A percentile compares a stretch with the other conserved stretches of the same genome.
Evolutionary conservation across 139 green algal species (phyloP).

Genomic region (Auxenochlorella protothecoides): DNA sequence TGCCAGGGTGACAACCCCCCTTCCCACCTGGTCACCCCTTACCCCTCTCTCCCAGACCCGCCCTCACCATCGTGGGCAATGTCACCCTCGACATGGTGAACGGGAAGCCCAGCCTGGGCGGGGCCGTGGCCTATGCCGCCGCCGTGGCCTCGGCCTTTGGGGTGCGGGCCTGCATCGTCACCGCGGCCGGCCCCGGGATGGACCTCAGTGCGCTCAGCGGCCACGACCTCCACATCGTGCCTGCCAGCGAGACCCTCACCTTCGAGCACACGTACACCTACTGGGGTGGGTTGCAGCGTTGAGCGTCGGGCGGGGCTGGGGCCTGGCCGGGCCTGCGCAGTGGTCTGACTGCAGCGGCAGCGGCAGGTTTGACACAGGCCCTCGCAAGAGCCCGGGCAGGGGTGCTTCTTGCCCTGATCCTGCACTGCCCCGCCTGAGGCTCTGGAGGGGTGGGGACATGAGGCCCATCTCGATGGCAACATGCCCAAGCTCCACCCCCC

Average conservation of each 20-base stretch:
- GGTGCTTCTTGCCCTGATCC: too few relatives aligned
- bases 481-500: neutral
- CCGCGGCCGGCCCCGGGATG: constrained; percentile 17
- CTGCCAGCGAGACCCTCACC: constrained; percentile 47
- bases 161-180: constrained; percentile 55
- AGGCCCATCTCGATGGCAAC: too few relatives aligned
- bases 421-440: too few relatives aligned
- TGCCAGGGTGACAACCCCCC: neutral
- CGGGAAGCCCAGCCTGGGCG: constrained; percentile 47
- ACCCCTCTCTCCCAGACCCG: constrained; percentile 25
- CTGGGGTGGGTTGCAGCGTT: constrained; percentile 29
- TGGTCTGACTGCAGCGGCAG: too few relatives aligned
- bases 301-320: too few relatives aligned
- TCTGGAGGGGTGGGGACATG: too few relatives aligned
- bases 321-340: too few relatives aligned
- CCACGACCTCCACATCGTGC: constrained; percentile 49
- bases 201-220: constrained; percentile 13
- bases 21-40: neutral
- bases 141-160: constrained; percentile 39
- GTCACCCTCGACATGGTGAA: constrained; percentile 67
- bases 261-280: constrained; percentile 79
- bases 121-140: constrained; percentile 63
- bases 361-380: neutral
- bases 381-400: too few relatives aligned
- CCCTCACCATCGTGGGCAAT: constrained; percentile 61